phyloP scores from a whole-genome alignment of 2,329 filamentous ascomycete species.

The Exophiala aquamarina region DNA sequence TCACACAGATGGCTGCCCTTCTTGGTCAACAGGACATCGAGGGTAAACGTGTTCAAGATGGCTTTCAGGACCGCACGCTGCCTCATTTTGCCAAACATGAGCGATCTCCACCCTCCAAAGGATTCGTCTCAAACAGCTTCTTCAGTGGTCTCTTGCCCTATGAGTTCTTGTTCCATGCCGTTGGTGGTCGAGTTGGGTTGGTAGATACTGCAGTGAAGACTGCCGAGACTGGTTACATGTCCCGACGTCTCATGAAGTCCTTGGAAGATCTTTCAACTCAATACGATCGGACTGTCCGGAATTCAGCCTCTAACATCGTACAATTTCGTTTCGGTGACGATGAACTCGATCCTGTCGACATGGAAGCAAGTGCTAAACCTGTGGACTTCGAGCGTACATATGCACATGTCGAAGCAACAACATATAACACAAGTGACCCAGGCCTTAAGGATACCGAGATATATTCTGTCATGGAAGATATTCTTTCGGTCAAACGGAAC shows the following conservation, averaged over 20 bases:
- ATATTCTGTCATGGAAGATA: constrained; percentile 63
- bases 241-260: constrained; percentile 94
- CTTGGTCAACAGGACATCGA: constrained; percentile 98
- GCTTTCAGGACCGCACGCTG: constrained; percentile 91
- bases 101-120: constrained; percentile 88
- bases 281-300: constrained; percentile 93
- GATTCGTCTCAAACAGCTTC: constrained; percentile 96
- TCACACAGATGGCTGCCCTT: constrained; percentile 96
- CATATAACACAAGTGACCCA: constrained; percentile 74
- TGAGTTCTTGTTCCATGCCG: constrained; percentile 97
- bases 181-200: constrained; percentile 95
- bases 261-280: constrained; percentile 90
- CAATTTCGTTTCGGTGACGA: constrained; percentile 98
- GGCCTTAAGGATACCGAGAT: constrained; percentile 76
- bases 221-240: constrained; percentile 99
- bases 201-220: constrained; percentile 86
- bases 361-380: constrained; percentile 91
- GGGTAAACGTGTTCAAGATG: constrained; percentile 86
- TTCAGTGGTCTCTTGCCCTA: constrained; percentile 86
- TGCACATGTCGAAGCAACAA: constrained; percentile 73
- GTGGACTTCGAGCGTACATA: constrained; percentile 92
- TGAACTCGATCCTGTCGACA: constrained; percentile 91
- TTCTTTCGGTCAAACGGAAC: constrained; percentile 66
- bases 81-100: constrained; percentile 95
- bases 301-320: constrained; percentile 82